Evolutionary conservation across 768 basidiomycete genomes (phyloP).

Genomic region (Pulveroboletus sp.): DNA sequence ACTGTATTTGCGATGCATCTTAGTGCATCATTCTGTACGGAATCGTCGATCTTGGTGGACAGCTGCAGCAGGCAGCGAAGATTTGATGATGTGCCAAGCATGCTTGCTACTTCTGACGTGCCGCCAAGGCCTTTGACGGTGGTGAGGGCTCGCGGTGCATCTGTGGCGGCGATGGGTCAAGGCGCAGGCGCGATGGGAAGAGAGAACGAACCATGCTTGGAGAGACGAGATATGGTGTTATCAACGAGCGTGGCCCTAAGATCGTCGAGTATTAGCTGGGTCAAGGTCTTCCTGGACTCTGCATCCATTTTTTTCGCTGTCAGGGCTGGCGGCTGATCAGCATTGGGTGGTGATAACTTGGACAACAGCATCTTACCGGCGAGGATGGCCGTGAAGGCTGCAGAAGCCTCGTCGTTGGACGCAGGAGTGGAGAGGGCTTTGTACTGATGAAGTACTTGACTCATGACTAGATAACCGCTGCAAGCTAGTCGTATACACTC

Average conservation of each 20-base stretch:
- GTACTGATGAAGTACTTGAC: constrained; percentile 14
- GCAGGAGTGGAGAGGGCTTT: constrained; percentile 11
- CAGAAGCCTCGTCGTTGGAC: constrained; percentile 3
- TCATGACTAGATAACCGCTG: constrained; percentile 13
- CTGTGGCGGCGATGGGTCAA: constrained; percentile 34
- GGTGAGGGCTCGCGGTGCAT: constrained; percentile 60
- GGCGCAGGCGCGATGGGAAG: not conserved
- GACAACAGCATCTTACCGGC: constrained; percentile 9
- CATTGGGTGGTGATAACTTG: constrained; percentile 1
- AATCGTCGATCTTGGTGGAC: constrained; percentile 49
- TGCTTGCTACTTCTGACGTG: constrained; percentile 59
- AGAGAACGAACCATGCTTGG: constrained; percentile 47
- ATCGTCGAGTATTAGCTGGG: constrained; percentile 58
- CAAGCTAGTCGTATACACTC: not conserved
- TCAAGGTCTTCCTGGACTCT: constrained; percentile 47
- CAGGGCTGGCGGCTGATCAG: constrained; percentile 15
- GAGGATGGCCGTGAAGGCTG: constrained; percentile 12
- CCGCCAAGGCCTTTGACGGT: constrained; percentile 74
- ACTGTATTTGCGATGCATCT: constrained; percentile 77
- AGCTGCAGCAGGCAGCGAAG: constrained; percentile 52
- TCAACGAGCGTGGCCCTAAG: constrained; percentile 36
- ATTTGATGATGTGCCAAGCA: constrained; percentile 52
- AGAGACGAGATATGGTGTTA: constrained; percentile 45
- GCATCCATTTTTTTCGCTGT: constrained; percentile 29
- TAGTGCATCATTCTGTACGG: constrained; percentile 61